Conservation (phyloP, 805 yeast species). For the Yamadazyma nakazawae region DNA sequence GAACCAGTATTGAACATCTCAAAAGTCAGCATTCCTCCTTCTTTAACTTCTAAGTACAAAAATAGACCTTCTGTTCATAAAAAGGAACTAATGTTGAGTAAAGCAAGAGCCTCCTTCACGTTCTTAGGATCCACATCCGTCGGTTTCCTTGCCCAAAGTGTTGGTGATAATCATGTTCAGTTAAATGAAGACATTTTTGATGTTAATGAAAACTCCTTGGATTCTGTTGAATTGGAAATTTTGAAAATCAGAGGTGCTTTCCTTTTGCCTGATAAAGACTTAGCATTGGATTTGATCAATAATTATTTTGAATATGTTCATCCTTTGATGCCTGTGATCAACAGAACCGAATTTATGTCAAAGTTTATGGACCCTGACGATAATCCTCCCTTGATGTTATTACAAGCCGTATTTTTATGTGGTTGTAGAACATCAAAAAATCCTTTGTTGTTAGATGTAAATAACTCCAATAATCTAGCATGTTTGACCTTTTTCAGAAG, state of each 20-base stretch:
- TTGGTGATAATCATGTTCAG: constrained; percentile 47
- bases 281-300: constrained; percentile 58
- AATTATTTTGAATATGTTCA: constrained; percentile 63
- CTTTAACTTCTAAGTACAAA: constrained; percentile 40
- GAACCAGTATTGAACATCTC: constrained; percentile 43
- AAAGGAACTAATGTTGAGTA: constrained; percentile 25
- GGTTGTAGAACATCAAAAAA: constrained; percentile 62
- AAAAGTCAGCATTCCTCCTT: constrained; percentile 41
- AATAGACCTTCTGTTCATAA: constrained; percentile 38
- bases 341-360: constrained; percentile 58
- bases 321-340: constrained; percentile 66
- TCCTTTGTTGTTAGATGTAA: constrained; percentile 47
- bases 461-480: constrained; percentile 53
- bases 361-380: constrained; percentile 52
- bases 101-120: constrained; percentile 34
- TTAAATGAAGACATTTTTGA: constrained; percentile 42
- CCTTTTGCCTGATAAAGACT: constrained; percentile 55
- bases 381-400: constrained; percentile 61
- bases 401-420: constrained; percentile 65
- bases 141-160: constrained; percentile 44
- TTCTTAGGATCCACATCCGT: constrained; percentile 55
- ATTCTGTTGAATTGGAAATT: constrained; percentile 62
- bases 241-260: constrained; percentile 68
- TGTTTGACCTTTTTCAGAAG: constrained; percentile 55
- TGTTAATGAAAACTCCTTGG: constrained; percentile 32